Percentiles rank a stretch among this genome's conserved stretches.
Evolutionary conservation across 306 rosid species (phyloP).

Genomic region (Vicia faba): DNA sequence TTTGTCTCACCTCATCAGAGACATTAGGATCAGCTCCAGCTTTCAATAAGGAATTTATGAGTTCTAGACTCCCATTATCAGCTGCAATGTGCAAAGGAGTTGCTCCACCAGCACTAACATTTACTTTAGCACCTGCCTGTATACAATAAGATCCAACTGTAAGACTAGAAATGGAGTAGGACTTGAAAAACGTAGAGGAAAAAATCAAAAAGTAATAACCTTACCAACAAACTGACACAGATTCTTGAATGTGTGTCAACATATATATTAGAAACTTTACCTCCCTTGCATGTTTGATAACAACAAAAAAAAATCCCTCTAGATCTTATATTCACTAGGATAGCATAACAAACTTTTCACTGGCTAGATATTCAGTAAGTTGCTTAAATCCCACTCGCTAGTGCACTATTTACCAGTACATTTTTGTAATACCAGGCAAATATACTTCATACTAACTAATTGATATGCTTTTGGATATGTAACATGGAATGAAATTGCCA

Average conservation of each 20-base stretch:
- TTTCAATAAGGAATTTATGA: constrained; percentile 65
- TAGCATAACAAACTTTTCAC: constrained; percentile 22
- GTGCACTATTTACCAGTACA: neutral
- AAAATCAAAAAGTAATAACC: constrained; percentile 12
- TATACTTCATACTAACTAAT: constrained; percentile 24
- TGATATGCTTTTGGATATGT: constrained; percentile 8
- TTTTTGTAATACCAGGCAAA: neutral
- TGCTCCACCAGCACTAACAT: constrained; percentile 91
- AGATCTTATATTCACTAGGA: constrained; percentile 11
- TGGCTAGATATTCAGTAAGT: constrained; percentile 7
- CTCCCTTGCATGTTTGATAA: no score
- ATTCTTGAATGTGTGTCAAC: no score
- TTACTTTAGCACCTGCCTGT: constrained; percentile 87
- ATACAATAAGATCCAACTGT: constrained; percentile 37
- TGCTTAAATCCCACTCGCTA: neutral
- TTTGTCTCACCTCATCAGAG: constrained; percentile 67
- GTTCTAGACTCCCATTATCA: constrained; percentile 67
- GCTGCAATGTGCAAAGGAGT: constrained; percentile 92
- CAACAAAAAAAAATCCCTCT: neutral
- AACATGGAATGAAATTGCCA: constrained; percentile 10
- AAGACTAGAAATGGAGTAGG: constrained; percentile 15
- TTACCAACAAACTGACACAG: constrained; percentile 10
- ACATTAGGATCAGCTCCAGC: constrained; percentile 90
- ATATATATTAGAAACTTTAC: no score
- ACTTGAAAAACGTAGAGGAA: constrained; percentile 11